Conservation (phyloP, 2,329 filamentous ascomycete genomes). For the Colletotrichum navitas region DNA sequence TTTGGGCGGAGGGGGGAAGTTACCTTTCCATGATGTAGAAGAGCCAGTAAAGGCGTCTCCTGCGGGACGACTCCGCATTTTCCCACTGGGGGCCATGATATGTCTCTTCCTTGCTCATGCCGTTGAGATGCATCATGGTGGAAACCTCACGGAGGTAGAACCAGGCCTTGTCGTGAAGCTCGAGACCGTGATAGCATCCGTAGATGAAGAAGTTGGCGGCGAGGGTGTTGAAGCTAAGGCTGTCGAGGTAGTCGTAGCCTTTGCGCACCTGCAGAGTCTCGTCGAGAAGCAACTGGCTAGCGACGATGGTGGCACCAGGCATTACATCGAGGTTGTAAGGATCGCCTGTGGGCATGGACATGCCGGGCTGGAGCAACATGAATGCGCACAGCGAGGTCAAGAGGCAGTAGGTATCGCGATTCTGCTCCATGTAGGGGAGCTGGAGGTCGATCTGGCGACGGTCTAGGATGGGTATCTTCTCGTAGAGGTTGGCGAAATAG, state of each 20-base stretch:
- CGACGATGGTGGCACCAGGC: conserved; percentile 71
- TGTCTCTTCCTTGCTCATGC: conserved; percentile 72
- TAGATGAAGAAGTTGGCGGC: conserved; percentile 86
- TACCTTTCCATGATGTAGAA: conserved; percentile 79
- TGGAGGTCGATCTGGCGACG: conserved; percentile 70
- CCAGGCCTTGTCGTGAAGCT: conserved; percentile 83
- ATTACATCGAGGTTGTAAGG: conserved; percentile 68
- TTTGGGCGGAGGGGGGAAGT: conserved; percentile 36
- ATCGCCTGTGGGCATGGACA: conserved; percentile 69
- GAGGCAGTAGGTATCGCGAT: conserved; percentile 73
- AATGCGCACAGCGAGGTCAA: conserved; percentile 75
- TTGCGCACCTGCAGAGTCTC: conserved; percentile 76
- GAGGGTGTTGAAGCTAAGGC: conserved; percentile 68
- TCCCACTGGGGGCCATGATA: conserved; percentile 68
- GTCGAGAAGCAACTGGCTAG: conserved; percentile 75
- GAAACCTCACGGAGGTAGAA: conserved; percentile 83
- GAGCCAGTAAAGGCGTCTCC: conserved; percentile 79
- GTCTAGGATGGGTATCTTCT: conserved; percentile 72
- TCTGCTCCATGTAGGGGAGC: conserved; percentile 71
- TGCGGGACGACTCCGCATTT: conserved; percentile 70
- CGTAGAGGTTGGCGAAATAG: conserved; percentile 77
- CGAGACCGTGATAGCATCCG: conserved; percentile 77
- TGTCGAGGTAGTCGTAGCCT: conserved; percentile 70
- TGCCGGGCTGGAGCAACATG: conserved; percentile 77
- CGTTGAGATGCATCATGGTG: conserved; percentile 73